Evolutionary conservation across 2,329 filamentous ascomycete species (phyloP), one percentile per base, ranked within the genome.

Genomic region (Alternaria ventricosa): DNA sequence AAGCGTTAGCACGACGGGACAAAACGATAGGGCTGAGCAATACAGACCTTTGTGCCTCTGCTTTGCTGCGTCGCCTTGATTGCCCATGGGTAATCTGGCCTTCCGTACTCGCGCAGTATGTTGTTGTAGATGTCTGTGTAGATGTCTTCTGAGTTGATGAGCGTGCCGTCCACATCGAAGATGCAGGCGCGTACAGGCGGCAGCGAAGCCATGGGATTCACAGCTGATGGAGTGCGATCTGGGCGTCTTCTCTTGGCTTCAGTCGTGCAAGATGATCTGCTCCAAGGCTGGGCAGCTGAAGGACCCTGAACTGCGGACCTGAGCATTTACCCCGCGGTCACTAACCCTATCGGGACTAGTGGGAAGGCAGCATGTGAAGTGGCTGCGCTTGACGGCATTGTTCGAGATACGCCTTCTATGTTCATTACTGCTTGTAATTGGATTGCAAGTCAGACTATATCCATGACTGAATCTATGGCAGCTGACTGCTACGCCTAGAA

Each of bases 141-240:
- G 13, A 78, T 75, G 63, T 78, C 77, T 65, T 79, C 77, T 30
- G 77, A 72, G 55, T 78, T 76, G 62, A 78, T 73, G 51, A 79
- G 74, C 7, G 76, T 71, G 3, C 77, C 76, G 51, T 79, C 77
- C 61, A 79, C 66, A 64, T 79, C 76, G 46, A 79, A 79, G 50
- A 79, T 78, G 63, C 74, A 78, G 49, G 77, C 77, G 22, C 76
- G 72, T 27, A 78, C 64, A 36, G 69, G 66, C 3, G 67, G 72
- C 7, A 69, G 25, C 18, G 51, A 45, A 25, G 30, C 43, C 60
- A 62, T 62, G 10, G 3, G 23, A 9, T 36, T 22, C 10, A 23
- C 15, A 15, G n/a, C 28, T 13, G 12, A 33, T 11, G 8, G 27
- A 22, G 12, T 5, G 36, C 51, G 23, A 25, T 12, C 22, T 20